Base-by-base conservation (phyloP, 2,329 filamentous ascomycete species). In the Bipolaris oryzae region DNA sequence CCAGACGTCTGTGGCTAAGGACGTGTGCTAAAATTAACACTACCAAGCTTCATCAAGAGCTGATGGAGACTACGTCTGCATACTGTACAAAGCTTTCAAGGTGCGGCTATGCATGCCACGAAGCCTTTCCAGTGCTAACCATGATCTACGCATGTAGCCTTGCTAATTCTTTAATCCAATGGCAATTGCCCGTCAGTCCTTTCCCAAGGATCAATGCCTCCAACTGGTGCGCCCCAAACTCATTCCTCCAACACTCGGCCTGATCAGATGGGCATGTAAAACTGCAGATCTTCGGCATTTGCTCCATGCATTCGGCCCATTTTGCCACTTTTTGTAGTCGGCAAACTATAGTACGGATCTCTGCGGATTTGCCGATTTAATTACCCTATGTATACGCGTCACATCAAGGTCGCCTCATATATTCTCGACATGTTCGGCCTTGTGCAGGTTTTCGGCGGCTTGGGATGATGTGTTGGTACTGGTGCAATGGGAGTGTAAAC, bases 21-120 rank as follows among this genome's bases (percentile, higher is more conserved):
- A 35, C 28, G 34, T 28, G 34, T 23, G 20, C 43, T 52, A 46
- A 53, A 47, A 10, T 37, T 33, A 53, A 43, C 53, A 21, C 31
- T 42, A 51, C 37, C 33, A 38, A 46, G 21, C 43, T 48, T 34
- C 37, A 47, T 53, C 37, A 53, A 56, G 49, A 53, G 49, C 53
- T 48, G 35, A 53, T 56, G 43, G 39, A 50, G 20, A 33, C 38
- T 5, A 33, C 31, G 5, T 16, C 20, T 21, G 20, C 28, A 31
- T 31, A 18, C 34, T 23, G 16, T 10, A 7, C 10, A 37, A 35
- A 39, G 11, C 25, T 21, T 41, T 5, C 11, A 43, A 37, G 35
- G 42, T 47, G 46, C 21, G 37, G 38, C 39, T 23, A 18, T 45
- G 25, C 20, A 28, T 43, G 20, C 35, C 42, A 20, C 7, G n/a